Evolutionary conservation across 345 rosid genomes (phyloP).

Genomic region (Aquilaria malaccensis): DNA sequence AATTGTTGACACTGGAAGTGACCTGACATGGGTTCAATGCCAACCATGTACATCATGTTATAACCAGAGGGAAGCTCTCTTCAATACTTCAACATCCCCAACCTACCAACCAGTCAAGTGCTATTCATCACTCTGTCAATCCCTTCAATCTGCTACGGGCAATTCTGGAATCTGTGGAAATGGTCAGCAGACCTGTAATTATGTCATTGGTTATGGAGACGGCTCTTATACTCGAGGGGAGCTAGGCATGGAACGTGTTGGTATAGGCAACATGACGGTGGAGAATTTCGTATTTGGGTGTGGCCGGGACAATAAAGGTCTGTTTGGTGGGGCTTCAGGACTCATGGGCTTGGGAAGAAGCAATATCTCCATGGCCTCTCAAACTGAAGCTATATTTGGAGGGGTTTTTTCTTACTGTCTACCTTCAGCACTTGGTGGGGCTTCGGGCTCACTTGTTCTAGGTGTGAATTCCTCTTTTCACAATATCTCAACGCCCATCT

Average conservation of each 20-base stretch:
- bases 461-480: slow-evolving; percentile 51
- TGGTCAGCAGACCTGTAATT: slow-evolving; percentile 40
- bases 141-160: slow-evolving; percentile 44
- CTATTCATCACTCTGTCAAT: slow-evolving; percentile 62
- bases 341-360: slow-evolving; percentile 84
- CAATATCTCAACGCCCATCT: slow-evolving; percentile 54
- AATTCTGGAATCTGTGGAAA: slow-evolving; percentile 42
- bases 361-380: slow-evolving; percentile 58
- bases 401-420: slow-evolving; percentile 89
- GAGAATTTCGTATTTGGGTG: slow-evolving; percentile 65
- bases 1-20: slow-evolving; percentile 91
- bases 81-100: slow-evolving; percentile 54
- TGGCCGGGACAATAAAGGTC: slow-evolving; percentile 67
- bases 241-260: slow-evolving; percentile 47
- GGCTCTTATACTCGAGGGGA: slow-evolving; percentile 85
- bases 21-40: slow-evolving; percentile 94
- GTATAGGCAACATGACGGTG: slow-evolving; percentile 32
- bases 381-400: slow-evolving; percentile 39
- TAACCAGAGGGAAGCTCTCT: slow-evolving; percentile 65
- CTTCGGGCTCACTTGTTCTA: slow-evolving; percentile 68
- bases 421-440: slow-evolving; percentile 50
- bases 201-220: slow-evolving; percentile 72
- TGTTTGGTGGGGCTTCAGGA: slow-evolving; percentile 89
- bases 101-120: slow-evolving; percentile 51
- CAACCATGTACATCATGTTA: slow-evolving; percentile 73